phyloP scores from a whole-genome alignment of 225 moss, liverwort and hornwort genomes.

The Asterella californica region DNA sequence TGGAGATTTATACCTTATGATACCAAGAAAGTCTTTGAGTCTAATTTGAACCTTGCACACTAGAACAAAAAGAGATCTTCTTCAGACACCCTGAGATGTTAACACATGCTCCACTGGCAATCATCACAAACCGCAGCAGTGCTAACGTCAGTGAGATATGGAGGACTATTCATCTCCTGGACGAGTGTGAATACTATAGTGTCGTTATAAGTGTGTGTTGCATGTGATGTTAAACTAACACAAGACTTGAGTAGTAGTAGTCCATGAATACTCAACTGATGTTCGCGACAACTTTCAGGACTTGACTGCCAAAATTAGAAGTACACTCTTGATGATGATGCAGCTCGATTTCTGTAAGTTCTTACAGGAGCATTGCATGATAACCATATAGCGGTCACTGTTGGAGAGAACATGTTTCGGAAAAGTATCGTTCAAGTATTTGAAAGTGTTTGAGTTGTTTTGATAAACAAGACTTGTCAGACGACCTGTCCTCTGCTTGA shows the following conservation, averaged over 20 bases:
- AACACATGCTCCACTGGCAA: constrained; percentile 81
- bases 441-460: background rate
- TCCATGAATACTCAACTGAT: background rate
- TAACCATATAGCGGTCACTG: constrained; percentile 63
- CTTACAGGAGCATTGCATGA: constrained; percentile 91
- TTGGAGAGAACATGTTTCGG: constrained; percentile 90
- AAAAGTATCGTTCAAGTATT: constrained; percentile 90
- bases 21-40: background rate
- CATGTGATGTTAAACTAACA: too few relatives aligned
- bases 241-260: background rate
- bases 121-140: constrained; percentile 85
- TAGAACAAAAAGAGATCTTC: constrained; percentile 77
- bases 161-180: background rate
- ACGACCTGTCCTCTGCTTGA: too few relatives aligned
- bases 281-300: background rate
- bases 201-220: too few relatives aligned
- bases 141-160: constrained; percentile 93
- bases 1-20: background rate
- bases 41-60: background rate
- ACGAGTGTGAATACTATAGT: background rate
- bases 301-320: background rate
- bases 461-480: too few relatives aligned
- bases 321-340: background rate
- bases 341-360: constrained; percentile 42
- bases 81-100: constrained; percentile 74